Conservation (phyloP, 2,329 filamentous ascomycete genomes). For the Xylariaceae sp. region DNA sequence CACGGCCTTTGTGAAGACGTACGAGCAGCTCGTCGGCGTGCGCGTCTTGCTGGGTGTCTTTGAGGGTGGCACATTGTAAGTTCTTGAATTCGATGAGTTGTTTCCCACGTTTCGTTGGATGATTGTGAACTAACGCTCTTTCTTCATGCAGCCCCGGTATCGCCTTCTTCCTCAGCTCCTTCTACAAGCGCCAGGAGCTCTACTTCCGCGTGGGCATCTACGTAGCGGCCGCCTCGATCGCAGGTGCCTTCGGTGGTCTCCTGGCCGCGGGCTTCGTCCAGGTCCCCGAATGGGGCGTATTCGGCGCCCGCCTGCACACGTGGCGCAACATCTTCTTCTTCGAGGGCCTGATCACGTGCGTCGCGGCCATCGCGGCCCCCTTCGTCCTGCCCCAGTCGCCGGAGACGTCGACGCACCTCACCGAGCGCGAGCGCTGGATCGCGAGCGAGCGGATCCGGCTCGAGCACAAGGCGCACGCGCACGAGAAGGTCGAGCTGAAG, state of each 20-base stretch:
- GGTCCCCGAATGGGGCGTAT: conserved; percentile 48
- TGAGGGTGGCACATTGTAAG: conserved; percentile 49
- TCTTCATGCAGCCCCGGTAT: conserved; percentile 39
- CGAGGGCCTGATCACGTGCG: conserved; percentile 50
- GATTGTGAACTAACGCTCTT: background rate
- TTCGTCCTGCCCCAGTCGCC: conserved; percentile 48
- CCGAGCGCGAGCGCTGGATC: conserved; percentile 47
- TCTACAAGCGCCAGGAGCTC: conserved; percentile 52
- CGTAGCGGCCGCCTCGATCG: conserved; percentile 48
- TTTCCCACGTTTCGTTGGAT: too few species aligned
- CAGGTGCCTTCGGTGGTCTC: conserved; percentile 53
- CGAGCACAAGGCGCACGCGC: conserved; percentile 41
- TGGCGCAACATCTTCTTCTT: conserved; percentile 61
- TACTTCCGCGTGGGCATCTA: conserved; percentile 52
- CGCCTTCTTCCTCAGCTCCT: conserved; percentile 50
- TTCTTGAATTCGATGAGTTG: too few species aligned
- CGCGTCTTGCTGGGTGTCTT: conserved; percentile 48
- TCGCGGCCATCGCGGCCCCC: conserved; percentile 43
- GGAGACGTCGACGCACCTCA: conserved; percentile 44
- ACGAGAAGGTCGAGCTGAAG: conserved; percentile 42
- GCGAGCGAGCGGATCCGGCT: conserved; percentile 45
- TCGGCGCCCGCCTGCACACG: conserved; percentile 38
- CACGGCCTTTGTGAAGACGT: conserved; percentile 47
- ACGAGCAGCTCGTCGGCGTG: conserved; percentile 40
- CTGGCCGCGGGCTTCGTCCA: conserved; percentile 46